Conservation (phyloP, 2,329 filamentous ascomycete species). For the Aspergillus floridensis region DNA sequence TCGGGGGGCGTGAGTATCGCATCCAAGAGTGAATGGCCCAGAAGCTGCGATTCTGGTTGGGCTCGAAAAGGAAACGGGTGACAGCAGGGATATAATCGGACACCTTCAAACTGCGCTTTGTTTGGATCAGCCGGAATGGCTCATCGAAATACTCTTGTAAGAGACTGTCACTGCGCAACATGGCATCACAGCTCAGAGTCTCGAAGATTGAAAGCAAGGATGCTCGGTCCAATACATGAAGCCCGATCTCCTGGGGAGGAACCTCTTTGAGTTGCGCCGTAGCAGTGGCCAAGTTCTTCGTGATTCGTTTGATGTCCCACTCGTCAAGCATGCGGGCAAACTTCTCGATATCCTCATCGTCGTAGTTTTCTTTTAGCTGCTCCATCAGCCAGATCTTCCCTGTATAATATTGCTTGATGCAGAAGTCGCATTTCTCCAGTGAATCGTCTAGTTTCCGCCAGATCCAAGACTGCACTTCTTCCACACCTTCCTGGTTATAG, state of each 20-base stretch:
- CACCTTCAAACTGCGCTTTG: slow-evolving; percentile 74
- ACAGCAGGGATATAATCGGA: slow-evolving; percentile 75
- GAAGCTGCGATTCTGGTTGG: slow-evolving; percentile 59
- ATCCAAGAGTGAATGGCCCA: slow-evolving; percentile 71
- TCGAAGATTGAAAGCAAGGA: slow-evolving; percentile 83
- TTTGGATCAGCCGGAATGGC: slow-evolving; percentile 77
- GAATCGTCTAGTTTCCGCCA: slow-evolving; percentile 56
- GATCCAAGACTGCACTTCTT: slow-evolving; percentile 61
- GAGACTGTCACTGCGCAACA: slow-evolving; percentile 59
- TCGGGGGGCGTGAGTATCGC: slow-evolving; percentile 63
- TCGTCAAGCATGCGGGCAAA: slow-evolving; percentile 59
- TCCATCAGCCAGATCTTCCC: slow-evolving; percentile 63
- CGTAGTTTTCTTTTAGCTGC: slow-evolving; percentile 57
- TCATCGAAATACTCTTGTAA: slow-evolving; percentile 67
- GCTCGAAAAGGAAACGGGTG: slow-evolving; percentile 78
- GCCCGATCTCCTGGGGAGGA: slow-evolving; percentile 51
- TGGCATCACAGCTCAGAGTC: slow-evolving; percentile 77
- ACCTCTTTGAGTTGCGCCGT: slow-evolving; percentile 52
- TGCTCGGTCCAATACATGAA: slow-evolving; percentile 52
- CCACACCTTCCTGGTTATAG: slow-evolving; percentile 60
- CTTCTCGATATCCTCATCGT: slow-evolving; percentile 46
- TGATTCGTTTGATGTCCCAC: slow-evolving; percentile 62
- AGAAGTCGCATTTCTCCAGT: slow-evolving; percentile 65
- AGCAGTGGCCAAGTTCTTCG: slow-evolving; percentile 58
- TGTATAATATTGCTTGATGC: slow-evolving; percentile 72